Evolutionary conservation across 305 asterid species (phyloP), one percentile per base, ranked within the genome.

Genomic region (Plantago coronopus): DNA sequence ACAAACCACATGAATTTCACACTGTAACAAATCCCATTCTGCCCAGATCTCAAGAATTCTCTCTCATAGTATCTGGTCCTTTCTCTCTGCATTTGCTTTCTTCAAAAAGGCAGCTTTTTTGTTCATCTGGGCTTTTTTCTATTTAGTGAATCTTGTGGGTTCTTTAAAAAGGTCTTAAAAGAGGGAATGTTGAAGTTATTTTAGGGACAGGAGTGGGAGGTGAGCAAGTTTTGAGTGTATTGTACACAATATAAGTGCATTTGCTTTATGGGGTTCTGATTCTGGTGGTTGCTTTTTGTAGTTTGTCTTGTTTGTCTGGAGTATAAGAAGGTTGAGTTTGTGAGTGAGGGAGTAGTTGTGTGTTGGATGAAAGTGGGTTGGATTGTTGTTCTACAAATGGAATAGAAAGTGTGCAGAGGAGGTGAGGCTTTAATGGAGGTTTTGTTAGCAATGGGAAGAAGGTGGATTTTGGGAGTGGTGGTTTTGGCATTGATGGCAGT

Each of bases 11-110:
- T 68, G 69, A 60, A 74, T 68, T 79, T 80, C 84, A 71, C 78
- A 44, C 77, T 48, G 72, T 69, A 67, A 31, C 68, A 54, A 57
- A 31, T 31, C 17, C 61, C 47, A 56, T 34, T 22, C 48, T 42
- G 64, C 83, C 69, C 87, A 80, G 86, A 83, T 87, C 91, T 85
- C 95, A 72, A 82, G 40, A 7, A 73, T 68, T 66, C 20, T 53
- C 65, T 22, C 38, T 42, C 72, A 64, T 77, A 79, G 70, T 76
- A 80, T 70, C 82, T 70, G 71, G 73, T 63, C 48, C 48, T 62
- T 57, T 67, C 69, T 62, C 69, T 54, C 59, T 67, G 68, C 61
- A 80, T 62, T 62, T 55, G 25, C 69, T 67, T 71, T 68, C 65
- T 79, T 81, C 62, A 72, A 75, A 72, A 76, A 62, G 45, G 65